These are phyloP conservation scores for Fusarium sp. DNA, from an alignment of 2,329 filamentous ascomycete species.

Conservation along the genomic window DNA sequence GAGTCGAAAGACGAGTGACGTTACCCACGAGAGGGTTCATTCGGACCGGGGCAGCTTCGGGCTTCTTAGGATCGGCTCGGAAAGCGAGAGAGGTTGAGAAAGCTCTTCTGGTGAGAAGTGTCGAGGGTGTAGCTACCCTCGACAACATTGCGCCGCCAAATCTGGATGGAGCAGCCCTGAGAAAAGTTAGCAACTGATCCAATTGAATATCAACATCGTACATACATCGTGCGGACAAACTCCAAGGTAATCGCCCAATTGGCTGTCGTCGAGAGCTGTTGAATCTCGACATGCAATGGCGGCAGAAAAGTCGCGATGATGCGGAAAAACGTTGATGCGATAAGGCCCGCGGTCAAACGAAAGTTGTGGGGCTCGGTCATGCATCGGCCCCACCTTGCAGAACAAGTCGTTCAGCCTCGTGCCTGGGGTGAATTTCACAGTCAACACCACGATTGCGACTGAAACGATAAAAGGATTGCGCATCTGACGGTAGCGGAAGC, in stretches of 20 bases:
- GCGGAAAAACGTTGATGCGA: conserved; percentile 48
- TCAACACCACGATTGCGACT: conserved; percentile 31
- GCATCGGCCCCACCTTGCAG: conserved; percentile 34
- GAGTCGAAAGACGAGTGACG: conserved; percentile 10
- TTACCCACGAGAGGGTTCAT: conserved; percentile 48
- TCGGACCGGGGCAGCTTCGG: conserved; percentile 24
- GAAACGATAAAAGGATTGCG: conserved; percentile 16
- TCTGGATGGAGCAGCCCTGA: conserved; percentile 43
- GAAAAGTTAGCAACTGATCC: conserved; percentile 1
- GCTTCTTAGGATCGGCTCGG: conserved; percentile 31
- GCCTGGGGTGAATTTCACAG: conserved; percentile 26
- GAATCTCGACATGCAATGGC: conserved; percentile 5
- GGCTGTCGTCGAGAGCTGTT: conserved; percentile 32
- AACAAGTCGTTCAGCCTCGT: conserved; percentile 42
- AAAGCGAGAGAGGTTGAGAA: conserved; percentile 48
- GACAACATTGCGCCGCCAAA: conserved; percentile 47
- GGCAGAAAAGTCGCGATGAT: conserved; percentile 40
- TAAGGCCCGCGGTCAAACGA: conserved; percentile 10
- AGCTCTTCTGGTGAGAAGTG: conserved; percentile 35
- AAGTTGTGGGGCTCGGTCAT: conserved; percentile 26
- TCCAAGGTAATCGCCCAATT: conserved; percentile 32
- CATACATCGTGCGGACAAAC: conserved; percentile 37
- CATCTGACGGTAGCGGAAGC: background rate
- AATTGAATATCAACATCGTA: background rate
- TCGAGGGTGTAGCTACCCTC: conserved; percentile 39